These are phyloP conservation scores for Penicillium nucicola DNA, from an alignment of 495 filamentous ascomycete species.

Conservation along the genomic window DNA sequence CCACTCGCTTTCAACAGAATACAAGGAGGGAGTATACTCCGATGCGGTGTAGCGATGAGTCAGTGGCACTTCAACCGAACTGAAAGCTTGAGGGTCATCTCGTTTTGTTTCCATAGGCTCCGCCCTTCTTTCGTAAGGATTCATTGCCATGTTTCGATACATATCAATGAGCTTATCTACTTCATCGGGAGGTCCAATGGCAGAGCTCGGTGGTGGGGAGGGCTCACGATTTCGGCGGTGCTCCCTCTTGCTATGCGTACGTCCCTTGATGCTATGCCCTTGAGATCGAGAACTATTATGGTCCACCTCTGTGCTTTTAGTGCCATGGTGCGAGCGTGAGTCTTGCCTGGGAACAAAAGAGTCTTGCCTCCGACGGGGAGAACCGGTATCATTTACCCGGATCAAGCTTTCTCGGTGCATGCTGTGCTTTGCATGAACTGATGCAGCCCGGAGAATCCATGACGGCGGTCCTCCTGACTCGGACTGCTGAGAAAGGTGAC, in stretches of 20 bases:
- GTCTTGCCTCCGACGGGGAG: not conserved
- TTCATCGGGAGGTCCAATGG: not conserved
- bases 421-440: not conserved
- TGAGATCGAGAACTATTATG: too few relatives aligned
- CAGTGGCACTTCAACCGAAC: not conserved
- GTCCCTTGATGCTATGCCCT: too few relatives aligned
- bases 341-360: too few relatives aligned
- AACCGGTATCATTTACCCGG: not conserved
- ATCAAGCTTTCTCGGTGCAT: not conserved
- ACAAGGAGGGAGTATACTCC: not conserved
- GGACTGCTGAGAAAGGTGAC: not conserved
- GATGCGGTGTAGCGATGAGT: not conserved
- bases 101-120: too few relatives aligned
- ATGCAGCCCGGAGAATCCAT: not conserved
- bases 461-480: not conserved
- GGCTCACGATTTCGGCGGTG: too few relatives aligned
- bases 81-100: not conserved
- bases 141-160: conserved; percentile 3
- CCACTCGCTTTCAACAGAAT: conserved; percentile 8
- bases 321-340: too few relatives aligned
- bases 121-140: not conserved
- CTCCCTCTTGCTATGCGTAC: too few relatives aligned
- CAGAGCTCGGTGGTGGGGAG: not conserved
- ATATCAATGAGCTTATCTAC: conserved; percentile 6
- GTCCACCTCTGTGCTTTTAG: too few relatives aligned